A percentile compares a stretch with the other conserved stretches of the same genome.
phyloP scores from a whole-genome alignment of 2,329 filamentous ascomycete species.

The Alternaria angustiovoidea region DNA sequence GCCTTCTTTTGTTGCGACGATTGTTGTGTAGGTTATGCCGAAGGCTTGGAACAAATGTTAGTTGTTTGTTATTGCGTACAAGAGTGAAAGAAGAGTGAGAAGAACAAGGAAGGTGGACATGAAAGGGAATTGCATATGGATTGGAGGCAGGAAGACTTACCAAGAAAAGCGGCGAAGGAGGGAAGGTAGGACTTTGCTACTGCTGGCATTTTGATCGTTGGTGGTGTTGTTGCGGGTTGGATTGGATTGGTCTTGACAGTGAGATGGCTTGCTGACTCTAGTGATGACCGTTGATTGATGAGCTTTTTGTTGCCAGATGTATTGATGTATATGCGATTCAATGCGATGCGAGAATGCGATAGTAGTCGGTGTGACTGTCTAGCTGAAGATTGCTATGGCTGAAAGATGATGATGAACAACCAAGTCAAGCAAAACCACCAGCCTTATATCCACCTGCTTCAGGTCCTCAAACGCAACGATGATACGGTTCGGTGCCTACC shows the following conservation, averaged over 20 bases:
- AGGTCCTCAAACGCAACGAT: background rate
- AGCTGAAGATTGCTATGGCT: background rate
- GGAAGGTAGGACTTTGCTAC: constrained; percentile 44
- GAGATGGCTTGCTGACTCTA: background rate
- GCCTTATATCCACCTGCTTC: background rate
- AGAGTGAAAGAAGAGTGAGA: background rate
- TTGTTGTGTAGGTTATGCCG: constrained; percentile 44
- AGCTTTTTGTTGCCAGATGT: background rate
- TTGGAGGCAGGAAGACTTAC: constrained; percentile 20
- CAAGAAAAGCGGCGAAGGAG: constrained; percentile 43
- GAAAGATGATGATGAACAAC: background rate
- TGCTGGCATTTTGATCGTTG: constrained; percentile 37
- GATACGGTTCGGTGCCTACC: background rate
- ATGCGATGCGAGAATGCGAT: background rate
- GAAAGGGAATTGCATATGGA: background rate
- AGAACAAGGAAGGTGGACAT: too few relatives aligned
- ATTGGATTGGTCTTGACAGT: background rate
- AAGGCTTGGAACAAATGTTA: constrained; percentile 26
- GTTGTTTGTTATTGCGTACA: background rate
- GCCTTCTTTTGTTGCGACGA: constrained; percentile 45
- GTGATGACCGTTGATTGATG: background rate
- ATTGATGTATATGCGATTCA: background rate
- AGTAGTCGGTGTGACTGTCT: background rate
- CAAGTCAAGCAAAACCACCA: background rate
- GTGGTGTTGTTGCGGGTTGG: background rate